Conservation (phyloP, 2,329 filamentous ascomycete species). For the Apiospora phragmitis region DNA sequence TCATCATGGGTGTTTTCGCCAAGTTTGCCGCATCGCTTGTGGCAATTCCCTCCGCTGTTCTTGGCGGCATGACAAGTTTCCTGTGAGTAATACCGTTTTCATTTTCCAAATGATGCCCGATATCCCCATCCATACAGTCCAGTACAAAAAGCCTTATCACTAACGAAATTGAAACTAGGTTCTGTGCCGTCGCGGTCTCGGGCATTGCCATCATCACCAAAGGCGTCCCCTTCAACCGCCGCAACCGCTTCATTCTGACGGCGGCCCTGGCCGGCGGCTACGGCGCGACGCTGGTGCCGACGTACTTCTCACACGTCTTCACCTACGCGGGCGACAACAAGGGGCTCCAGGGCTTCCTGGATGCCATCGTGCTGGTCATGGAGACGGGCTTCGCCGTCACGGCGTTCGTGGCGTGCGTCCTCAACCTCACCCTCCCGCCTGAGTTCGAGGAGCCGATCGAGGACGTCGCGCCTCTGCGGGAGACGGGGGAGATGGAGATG, state of each 20-base stretch:
- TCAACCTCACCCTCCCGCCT: constrained; percentile 73
- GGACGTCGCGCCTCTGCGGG: constrained; percentile 34
- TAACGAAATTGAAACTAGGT: too few species aligned
- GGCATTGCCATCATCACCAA: constrained; percentile 75
- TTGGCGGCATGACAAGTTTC: constrained; percentile 78
- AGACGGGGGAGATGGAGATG: neutral
- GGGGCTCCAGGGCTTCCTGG: constrained; percentile 69
- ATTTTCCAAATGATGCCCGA: too few species aligned
- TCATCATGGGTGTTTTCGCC: constrained; percentile 79
- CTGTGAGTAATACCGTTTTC: constrained; percentile 58
- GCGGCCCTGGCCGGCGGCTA: constrained; percentile 73
- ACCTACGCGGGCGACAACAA: constrained; percentile 69
- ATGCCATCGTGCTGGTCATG: constrained; percentile 73
- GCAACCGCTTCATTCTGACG: constrained; percentile 81
- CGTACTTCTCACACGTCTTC: constrained; percentile 71
- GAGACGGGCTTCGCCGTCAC: constrained; percentile 75
- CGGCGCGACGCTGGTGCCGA: constrained; percentile 65
- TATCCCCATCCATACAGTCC: too few species aligned
- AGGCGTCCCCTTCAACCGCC: constrained; percentile 70
- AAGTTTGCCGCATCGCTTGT: constrained; percentile 82
- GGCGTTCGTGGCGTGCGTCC: constrained; percentile 68
- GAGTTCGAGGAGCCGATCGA: constrained; percentile 72
- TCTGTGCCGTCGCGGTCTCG: constrained; percentile 62
- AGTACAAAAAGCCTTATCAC: too few species aligned
- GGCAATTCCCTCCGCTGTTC: constrained; percentile 67